Evolutionary conservation across 2,329 filamentous ascomycete species (phyloP), one percentile per base, ranked within the genome.

Genomic region (Amylocarpus encephaloides): DNA sequence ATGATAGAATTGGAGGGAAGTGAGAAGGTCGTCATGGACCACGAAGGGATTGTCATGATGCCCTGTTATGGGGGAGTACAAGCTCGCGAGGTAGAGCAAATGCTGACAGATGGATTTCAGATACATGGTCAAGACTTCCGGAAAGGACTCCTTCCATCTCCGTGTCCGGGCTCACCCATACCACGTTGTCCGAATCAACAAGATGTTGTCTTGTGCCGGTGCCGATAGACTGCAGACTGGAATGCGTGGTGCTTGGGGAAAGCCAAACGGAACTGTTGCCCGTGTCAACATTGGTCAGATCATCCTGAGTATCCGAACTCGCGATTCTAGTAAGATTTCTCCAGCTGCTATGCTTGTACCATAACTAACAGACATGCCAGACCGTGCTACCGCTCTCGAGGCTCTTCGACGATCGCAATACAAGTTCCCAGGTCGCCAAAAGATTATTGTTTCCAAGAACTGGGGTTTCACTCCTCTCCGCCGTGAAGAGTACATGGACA

Each of bases 171-270:
- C 90, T 71, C 93, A 98, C 83, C 93, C 93, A 64, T 98, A 88
- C 89, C 93, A 98, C 83, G 93, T 98, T 78, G 87, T 98, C 82
- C 93, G 93, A 78, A 98, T 98, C 91, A 98, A 98, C 90, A 98
- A 98, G 88, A 98, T 98, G 93, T 92, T 98, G 89, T 97, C 93
- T 72, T 98, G 93, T 77, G 93, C 93, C 71, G 93, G 93, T 83
- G 93, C 93, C 85, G 93, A 98, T 97, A 90, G 93, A 86, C 82
- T 98, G 76, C 93, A 98, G 79, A 98, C 93, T 67, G 93, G 93
- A 82, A 98, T 98, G 93, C 92, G 93, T 86, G 93, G 93, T 85
- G 93, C 93, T 68, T 98, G 90, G 85, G 93, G 93, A 72, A 98
- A 98, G 86, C 93, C 93, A 75, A 95, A 97, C 83, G 93, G 93